Conservation (phyloP, 2,329 filamentous ascomycete species). For the Fusarium cyanostomum region DNA sequence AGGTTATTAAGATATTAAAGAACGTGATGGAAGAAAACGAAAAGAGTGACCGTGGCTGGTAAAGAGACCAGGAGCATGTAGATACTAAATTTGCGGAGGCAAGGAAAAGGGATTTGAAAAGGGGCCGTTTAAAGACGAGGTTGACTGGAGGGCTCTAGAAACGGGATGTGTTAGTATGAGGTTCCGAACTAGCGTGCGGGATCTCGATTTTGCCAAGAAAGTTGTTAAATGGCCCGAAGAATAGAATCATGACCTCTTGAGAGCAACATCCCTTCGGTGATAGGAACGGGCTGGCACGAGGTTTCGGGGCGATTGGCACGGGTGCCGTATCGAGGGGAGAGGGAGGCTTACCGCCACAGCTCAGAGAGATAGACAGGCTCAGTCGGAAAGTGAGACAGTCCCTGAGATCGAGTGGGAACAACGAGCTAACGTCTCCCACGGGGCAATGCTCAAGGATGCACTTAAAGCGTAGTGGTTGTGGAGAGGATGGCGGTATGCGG, state of each 20-base stretch:
- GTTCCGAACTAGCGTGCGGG: conserved; percentile 29
- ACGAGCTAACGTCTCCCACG: conserved; percentile 74
- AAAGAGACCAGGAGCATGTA: conserved; percentile 57
- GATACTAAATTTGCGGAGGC: conserved; percentile 45
- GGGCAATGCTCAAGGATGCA: conserved; percentile 54
- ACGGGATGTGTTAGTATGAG: conserved; percentile 46
- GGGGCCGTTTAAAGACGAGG: conserved; percentile 58
- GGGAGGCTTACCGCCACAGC: conserved; percentile 63
- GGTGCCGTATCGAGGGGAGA: conserved; percentile 35
- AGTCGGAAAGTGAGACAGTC: conserved; percentile 57
- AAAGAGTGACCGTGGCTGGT: conserved; percentile 68
- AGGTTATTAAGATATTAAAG: conserved; percentile 68
- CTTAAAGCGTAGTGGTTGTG: conserved; percentile 54
- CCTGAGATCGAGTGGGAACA: conserved; percentile 64
- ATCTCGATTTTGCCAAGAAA: conserved; percentile 40
- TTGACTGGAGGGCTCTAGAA: conserved; percentile 56
- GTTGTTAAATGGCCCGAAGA: conserved; percentile 15
- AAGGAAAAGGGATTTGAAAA: conserved; percentile 56
- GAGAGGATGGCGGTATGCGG: conserved; percentile 51
- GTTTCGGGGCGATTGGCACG: conserved; percentile 32
- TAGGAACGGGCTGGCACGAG: conserved; percentile 43
- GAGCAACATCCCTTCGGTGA: conserved; percentile 43
- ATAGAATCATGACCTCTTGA: conserved; percentile 7
- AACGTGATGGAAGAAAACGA: conserved; percentile 61
- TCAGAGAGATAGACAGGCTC: conserved; percentile 52